These are phyloP conservation scores for Peronospora destructor DNA, from an alignment of 352 stramenopile genomes.

Conservation along the genomic window DNA sequence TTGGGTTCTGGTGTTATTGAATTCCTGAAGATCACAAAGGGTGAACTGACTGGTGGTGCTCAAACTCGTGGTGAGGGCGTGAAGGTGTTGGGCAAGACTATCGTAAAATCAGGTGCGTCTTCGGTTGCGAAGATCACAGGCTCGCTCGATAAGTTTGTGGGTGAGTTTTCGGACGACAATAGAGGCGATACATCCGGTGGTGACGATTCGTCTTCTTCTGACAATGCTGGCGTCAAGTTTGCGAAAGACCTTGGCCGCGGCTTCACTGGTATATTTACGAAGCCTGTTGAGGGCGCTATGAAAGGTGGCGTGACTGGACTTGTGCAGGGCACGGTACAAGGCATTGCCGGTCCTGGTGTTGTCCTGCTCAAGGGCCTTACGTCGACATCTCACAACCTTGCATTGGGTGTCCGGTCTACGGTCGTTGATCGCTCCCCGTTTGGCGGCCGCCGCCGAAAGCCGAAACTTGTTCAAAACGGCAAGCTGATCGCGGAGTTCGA, in stretches of 20 bases:
- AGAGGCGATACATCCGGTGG: slow-evolving; percentile 13
- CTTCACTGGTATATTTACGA: slow-evolving; percentile 82
- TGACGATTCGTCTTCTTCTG: slow-evolving; percentile 30
- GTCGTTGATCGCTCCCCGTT: slow-evolving; percentile 68
- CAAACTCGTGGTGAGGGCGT: slow-evolving; percentile 17
- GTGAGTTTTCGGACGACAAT: slow-evolving; percentile 63
- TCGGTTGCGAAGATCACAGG: slow-evolving; percentile 80
- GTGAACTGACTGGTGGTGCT: slow-evolving; percentile 62
- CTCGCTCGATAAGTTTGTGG: slow-evolving; percentile 81
- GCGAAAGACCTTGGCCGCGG: slow-evolving; percentile 80
- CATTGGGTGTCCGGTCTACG: slow-evolving; percentile 5
- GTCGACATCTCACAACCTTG: slow-evolving; percentile 61
- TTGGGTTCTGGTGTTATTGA: slow-evolving; percentile 80
- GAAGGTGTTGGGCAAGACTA: slow-evolving; percentile 45
- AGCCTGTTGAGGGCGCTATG: slow-evolving; percentile 78
- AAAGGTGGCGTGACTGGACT: slow-evolving; percentile 71
- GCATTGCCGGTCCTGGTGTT: slow-evolving; percentile 73
- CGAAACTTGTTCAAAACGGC: slow-evolving; percentile 63
- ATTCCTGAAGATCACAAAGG: slow-evolving; percentile 87
- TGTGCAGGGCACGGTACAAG: slow-evolving; percentile 68
- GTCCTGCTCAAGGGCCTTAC: slow-evolving; percentile 78
- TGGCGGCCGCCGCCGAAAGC: slow-evolving; percentile 57
- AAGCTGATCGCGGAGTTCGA: slow-evolving; percentile 71
- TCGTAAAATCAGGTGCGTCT: slow-evolving; percentile 68
- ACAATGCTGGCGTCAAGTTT: slow-evolving; percentile 72